Evolutionary conservation across 805 yeast species (phyloP).

Genomic region (Wickerhamomyces rabaulensis): DNA sequence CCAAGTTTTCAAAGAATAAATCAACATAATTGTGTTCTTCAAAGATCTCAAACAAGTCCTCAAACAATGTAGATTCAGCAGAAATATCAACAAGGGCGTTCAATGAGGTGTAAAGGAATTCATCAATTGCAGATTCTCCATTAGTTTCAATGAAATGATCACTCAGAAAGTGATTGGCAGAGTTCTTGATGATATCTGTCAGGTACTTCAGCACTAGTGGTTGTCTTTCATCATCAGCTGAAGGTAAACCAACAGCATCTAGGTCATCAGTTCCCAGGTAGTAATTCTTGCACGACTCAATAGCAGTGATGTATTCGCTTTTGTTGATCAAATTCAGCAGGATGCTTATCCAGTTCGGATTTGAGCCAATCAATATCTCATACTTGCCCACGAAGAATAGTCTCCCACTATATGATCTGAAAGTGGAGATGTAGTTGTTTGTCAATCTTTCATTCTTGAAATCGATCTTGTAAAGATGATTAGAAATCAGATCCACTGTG

Average conservation of each 20-base stretch:
- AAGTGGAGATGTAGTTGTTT: constrained; percentile 19
- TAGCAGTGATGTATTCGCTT: constrained; percentile 49
- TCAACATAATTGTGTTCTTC: constrained; percentile 23
- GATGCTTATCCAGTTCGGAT: constrained; percentile 60
- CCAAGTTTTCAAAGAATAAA: constrained; percentile 48
- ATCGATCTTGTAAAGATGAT: constrained; percentile 31
- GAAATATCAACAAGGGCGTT: constrained; percentile 35
- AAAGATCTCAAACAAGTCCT: constrained; percentile 40
- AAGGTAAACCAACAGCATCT: constrained; percentile 54
- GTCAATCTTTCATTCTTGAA: constrained; percentile 18
- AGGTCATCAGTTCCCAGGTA: constrained; percentile 42
- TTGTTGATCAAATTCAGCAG: constrained; percentile 52
- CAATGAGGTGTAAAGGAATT: constrained; percentile 34
- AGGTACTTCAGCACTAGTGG: constrained; percentile 45
- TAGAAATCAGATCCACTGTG: constrained; percentile 18
- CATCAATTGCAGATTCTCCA: constrained; percentile 21
- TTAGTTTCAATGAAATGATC: constrained; percentile 3
- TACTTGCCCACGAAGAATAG: constrained; percentile 49
- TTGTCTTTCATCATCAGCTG: constrained; percentile 37
- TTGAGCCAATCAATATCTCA: constrained; percentile 51
- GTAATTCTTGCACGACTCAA: constrained; percentile 48
- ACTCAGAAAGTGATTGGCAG: constrained; percentile 20
- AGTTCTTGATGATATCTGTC: constrained; percentile 44
- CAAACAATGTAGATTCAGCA: constrained; percentile 33
- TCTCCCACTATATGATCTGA: constrained; percentile 37